These are phyloP conservation scores for Penicillium waksmanii DNA, from an alignment of 495 filamentous ascomycete genomes.

Conservation along the genomic window DNA sequence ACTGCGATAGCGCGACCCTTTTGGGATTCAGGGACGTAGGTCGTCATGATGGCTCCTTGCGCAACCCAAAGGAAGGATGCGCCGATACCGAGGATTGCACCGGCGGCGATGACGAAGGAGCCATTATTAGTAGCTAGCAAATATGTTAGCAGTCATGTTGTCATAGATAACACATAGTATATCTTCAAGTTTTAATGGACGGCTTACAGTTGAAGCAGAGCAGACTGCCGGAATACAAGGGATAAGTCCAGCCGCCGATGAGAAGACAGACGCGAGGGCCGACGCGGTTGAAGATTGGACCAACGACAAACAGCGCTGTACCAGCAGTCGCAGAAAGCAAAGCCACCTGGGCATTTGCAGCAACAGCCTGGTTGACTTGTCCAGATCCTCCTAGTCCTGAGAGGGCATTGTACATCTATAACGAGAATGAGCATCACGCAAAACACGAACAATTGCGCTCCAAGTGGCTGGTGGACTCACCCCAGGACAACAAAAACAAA, in stretches of 20 bases:
- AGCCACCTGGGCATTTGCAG: constrained; percentile 48
- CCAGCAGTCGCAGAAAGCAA: constrained; percentile 42
- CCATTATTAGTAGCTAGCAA: constrained; percentile 64
- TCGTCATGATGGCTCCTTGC: constrained; percentile 61
- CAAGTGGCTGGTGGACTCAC: constrained; percentile 21
- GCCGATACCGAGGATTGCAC: constrained; percentile 54
- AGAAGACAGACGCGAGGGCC: constrained; percentile 45
- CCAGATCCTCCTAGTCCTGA: constrained; percentile 60
- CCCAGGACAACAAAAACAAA: constrained; percentile 84
- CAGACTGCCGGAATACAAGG: constrained; percentile 46
- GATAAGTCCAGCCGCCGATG: constrained; percentile 49
- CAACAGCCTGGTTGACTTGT: constrained; percentile 46
- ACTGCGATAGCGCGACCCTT: constrained; percentile 55
- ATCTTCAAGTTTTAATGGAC: not conserved
- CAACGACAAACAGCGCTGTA: constrained; percentile 47
- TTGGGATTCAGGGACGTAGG: constrained; percentile 51
- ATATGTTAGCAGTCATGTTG: not conserved
- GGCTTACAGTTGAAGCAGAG: constrained; percentile 42
- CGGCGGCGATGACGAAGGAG: constrained; percentile 75
- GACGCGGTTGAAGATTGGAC: constrained; percentile 46
- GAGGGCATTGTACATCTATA: constrained; percentile 72
- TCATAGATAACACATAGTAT: too few relatives aligned
- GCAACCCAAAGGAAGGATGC: constrained; percentile 57
- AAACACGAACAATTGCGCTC: not conserved
- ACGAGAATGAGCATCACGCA: not conserved